Evolutionary conservation across 2,329 filamentous ascomycete species (phyloP).

Genomic region (Epichloe glyceriae): DNA sequence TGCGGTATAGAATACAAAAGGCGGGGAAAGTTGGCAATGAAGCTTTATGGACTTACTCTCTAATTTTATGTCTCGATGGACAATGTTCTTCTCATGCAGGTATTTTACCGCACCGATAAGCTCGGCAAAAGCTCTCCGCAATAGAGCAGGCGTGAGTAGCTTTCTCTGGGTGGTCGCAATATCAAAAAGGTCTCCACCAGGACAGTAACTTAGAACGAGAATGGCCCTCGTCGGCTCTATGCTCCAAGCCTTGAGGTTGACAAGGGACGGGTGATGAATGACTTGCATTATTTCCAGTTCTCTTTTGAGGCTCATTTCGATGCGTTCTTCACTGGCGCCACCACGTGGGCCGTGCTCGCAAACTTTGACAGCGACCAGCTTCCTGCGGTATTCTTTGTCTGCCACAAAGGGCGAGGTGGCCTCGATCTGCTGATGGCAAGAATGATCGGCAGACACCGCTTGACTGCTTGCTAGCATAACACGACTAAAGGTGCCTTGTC

Average conservation of each 20-base stretch:
- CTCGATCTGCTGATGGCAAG: conserved; percentile 13
- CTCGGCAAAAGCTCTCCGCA: conserved; percentile 82
- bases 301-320: conserved; percentile 86
- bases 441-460: conserved; percentile 36
- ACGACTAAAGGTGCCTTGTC: conserved; percentile 90
- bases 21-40: neutral
- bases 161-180: conserved; percentile 63
- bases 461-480: conserved; percentile 85
- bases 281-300: conserved; percentile 89
- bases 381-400: conserved; percentile 45
- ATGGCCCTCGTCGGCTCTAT: conserved; percentile 73
- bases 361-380: conserved; percentile 86
- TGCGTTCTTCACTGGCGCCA: conserved; percentile 80
- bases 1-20: neutral
- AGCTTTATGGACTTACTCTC: conserved; percentile 51
- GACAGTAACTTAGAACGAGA: conserved; percentile 80
- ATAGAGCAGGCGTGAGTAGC: conserved; percentile 52
- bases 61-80: conserved; percentile 94
- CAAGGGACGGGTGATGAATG: conserved; percentile 78
- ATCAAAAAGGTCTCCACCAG: conserved; percentile 90
- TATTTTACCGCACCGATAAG: conserved; percentile 76
- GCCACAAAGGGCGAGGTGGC: conserved; percentile 21
- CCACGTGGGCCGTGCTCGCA: conserved; percentile 91
- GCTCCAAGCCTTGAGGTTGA: conserved; percentile 84
- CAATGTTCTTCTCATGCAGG: conserved; percentile 72